These are phyloP conservation scores for Boletus tomentosulus DNA, from an alignment of 768 basidiomycete genomes.

Conservation along the genomic window DNA sequence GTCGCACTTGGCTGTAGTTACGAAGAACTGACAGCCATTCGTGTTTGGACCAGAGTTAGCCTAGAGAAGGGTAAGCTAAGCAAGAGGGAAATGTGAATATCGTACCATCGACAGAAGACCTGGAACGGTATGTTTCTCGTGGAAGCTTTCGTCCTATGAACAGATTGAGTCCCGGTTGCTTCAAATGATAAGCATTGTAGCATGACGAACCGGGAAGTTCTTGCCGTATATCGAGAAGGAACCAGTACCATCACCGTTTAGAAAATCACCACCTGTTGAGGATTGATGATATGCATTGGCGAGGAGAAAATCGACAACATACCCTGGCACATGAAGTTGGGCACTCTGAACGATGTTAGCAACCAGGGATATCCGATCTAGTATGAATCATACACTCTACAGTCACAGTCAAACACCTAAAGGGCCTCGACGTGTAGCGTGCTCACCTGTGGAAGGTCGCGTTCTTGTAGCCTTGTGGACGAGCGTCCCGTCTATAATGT, in stretches of 20 bases:
- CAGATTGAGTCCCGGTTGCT: background rate
- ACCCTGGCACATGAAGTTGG: conserved; percentile 97
- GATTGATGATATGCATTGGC: background rate
- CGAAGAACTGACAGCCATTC: conserved; percentile 98
- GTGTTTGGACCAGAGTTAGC: conserved; percentile 94
- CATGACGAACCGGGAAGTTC: conserved; percentile 70
- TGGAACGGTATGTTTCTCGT: conserved; percentile 80
- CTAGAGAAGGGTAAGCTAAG: conserved; percentile 35
- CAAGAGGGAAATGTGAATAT: conserved; percentile 6
- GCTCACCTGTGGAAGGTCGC: conserved; percentile 88
- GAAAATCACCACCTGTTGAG: conserved; percentile 79
- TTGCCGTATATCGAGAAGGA: conserved; percentile 96
- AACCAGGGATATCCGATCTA: conserved; percentile 1
- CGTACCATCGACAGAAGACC: conserved; percentile 88
- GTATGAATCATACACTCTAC: conserved; percentile 60
- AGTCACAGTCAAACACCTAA: conserved; percentile 9
- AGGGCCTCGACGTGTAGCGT: background rate
- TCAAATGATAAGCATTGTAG: background rate
- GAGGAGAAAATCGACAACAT: background rate
- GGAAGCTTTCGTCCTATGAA: conserved; percentile 88
- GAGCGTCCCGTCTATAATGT: conserved; percentile 45
- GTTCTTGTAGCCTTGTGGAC: conserved; percentile 88
- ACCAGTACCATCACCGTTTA: conserved; percentile 94
- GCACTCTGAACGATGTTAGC: conserved; percentile 49
- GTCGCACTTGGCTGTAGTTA: conserved; percentile 91